These are phyloP conservation scores for Paramecium primaurelia DNA, from an alignment of 73 alveolate species.

Conservation along the genomic window DNA sequence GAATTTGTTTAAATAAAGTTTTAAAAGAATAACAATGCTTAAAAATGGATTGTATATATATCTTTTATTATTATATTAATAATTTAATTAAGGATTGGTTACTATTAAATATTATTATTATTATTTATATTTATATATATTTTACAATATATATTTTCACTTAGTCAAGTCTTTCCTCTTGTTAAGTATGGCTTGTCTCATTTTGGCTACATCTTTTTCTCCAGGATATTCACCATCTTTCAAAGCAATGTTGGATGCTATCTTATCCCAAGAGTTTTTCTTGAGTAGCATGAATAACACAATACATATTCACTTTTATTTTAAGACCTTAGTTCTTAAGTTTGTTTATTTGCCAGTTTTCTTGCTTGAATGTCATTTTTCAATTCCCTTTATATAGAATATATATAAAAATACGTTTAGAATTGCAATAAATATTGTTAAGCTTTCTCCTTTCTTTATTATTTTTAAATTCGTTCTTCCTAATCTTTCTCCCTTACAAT, in stretches of 20 bases:
- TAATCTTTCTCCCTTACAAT: constrained; percentile 1
- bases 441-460: neutral
- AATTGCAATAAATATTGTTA: neutral
- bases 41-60: neutral
- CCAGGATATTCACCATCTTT: constrained; percentile 64
- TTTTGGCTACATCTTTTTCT: constrained; percentile 20
- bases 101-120: neutral
- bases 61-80: neutral
- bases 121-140: neutral
- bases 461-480: neutral
- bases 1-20: neutral
- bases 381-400: neutral
- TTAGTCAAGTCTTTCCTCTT: constrained; percentile 53
- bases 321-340: neutral
- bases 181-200: constrained; percentile 64
- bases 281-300: neutral
- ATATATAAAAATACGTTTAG: neutral
- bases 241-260: constrained; percentile 41
- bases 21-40: neutral
- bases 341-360: neutral
- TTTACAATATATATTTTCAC: neutral
- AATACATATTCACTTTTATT: neutral
- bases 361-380: neutral
- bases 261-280: constrained; percentile 61
- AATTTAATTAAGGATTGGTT: neutral